Conservation (phyloP, 1,284 basidiomycete genomes). For the Sphaerobolus stellatus region DNA sequence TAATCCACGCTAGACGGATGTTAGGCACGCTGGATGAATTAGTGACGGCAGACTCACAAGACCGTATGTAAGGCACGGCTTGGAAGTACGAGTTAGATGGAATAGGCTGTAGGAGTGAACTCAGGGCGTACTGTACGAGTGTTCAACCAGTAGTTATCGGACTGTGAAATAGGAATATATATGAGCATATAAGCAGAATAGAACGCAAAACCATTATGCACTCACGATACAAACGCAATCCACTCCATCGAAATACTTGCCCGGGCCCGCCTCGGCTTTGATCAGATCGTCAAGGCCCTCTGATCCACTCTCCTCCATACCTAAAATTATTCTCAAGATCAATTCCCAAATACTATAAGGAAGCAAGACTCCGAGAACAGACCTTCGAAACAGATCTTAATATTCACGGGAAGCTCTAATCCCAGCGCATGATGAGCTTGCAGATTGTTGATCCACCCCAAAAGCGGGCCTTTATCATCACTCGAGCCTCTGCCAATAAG, state of each 20-base stretch:
- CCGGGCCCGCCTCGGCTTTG: slow-evolving; percentile 69
- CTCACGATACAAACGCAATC: slow-evolving; percentile 95
- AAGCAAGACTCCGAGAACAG: no score
- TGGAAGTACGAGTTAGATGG: not conserved
- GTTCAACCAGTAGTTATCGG: slow-evolving; percentile 88
- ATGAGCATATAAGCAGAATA: not conserved
- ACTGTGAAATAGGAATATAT: slow-evolving; percentile 39
- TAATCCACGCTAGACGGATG: slow-evolving; percentile 62
- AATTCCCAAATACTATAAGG: no score
- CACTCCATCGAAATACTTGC: slow-evolving; percentile 84
- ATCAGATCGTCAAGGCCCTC: slow-evolving; percentile 94
- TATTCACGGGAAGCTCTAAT: slow-evolving; percentile 87
- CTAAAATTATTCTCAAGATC: no score
- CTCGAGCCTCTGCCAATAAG: slow-evolving; percentile 89
- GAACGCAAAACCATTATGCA: slow-evolving; percentile 13
- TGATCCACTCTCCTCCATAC: slow-evolving; percentile 97
- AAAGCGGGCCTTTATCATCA: slow-evolving; percentile 91
- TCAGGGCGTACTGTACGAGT: slow-evolving; percentile 50
- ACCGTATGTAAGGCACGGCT: slow-evolving; percentile 72
- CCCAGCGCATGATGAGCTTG: slow-evolving; percentile 80
- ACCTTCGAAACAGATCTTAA: slow-evolving; percentile 92
- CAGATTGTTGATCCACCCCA: slow-evolving; percentile 95
- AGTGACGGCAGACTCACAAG: slow-evolving; percentile 31
- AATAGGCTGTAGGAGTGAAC: not conserved
- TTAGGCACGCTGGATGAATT: not conserved